Conservation (phyloP, 768 basidiomycete genomes). For the Trametes elegans region DNA sequence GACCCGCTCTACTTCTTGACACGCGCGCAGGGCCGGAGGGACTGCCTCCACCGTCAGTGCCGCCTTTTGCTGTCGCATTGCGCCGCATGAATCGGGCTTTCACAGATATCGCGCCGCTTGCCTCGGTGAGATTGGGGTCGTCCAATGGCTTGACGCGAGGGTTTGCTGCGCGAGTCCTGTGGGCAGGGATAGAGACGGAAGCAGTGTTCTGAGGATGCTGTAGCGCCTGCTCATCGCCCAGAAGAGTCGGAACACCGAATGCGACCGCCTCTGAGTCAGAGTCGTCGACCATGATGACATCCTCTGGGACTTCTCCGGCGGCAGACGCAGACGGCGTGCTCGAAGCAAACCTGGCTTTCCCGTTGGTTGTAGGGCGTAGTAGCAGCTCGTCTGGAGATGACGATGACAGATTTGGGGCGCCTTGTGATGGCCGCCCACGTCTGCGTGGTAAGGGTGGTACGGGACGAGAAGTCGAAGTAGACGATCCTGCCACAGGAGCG, state of each 20-base stretch:
- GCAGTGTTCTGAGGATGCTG: background rate
- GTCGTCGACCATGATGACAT: slow-evolving; percentile 3
- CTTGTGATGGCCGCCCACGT: background rate
- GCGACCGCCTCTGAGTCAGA: background rate
- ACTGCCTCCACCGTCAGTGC: background rate
- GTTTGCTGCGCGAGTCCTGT: slow-evolving; percentile 49
- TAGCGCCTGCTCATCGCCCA: background rate
- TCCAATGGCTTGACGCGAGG: slow-evolving; percentile 56
- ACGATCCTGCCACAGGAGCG: background rate
- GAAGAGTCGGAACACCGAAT: slow-evolving; percentile 12
- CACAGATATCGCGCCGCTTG: slow-evolving; percentile 40
- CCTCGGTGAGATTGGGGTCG: slow-evolving; percentile 25
- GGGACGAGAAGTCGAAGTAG: background rate
- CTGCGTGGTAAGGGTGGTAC: slow-evolving; percentile 3
- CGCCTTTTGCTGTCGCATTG: background rate
- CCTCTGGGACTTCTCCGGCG: background rate
- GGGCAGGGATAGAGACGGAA: slow-evolving; percentile 29
- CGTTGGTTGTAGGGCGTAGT: background rate
- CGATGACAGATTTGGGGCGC: background rate
- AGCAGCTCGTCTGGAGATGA: slow-evolving; percentile 20
- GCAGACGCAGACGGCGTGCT: background rate
- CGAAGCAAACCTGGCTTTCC: background rate
- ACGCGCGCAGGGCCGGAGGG: background rate
- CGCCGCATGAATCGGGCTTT: slow-evolving; percentile 46
- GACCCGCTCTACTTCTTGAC: slow-evolving; percentile 33